Percentiles rank a stretch among this genome's conserved stretches.
These are phyloP conservation scores for Aspergillus steynii DNA, from an alignment of 495 filamentous ascomycete genomes.

Conservation along the genomic window DNA sequence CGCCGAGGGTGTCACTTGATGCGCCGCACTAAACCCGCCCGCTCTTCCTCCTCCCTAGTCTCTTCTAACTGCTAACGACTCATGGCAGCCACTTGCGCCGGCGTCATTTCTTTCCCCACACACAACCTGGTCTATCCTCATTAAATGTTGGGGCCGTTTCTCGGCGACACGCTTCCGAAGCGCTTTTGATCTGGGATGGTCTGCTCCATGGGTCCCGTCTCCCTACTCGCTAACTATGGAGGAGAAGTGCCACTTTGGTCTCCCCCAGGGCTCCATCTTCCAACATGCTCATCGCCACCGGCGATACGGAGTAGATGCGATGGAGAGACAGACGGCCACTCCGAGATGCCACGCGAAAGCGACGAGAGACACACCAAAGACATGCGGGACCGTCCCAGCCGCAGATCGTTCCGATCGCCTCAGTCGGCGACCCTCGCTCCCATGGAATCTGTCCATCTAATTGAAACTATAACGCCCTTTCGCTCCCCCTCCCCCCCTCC, in stretches of 20 bases:
- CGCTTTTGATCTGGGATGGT: constrained; percentile 8
- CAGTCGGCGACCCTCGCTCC: background rate
- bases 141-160: constrained; percentile 23
- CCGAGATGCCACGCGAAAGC: background rate
- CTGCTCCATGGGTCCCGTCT: constrained; percentile 13
- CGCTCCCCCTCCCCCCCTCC: too few species aligned
- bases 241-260: too few species aligned
- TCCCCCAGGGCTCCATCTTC: background rate
- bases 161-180: constrained; percentile 21
- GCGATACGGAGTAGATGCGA: background rate
- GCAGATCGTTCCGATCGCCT: background rate
- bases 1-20: constrained; percentile 2
- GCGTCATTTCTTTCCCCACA: constrained; percentile 18
- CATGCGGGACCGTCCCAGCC: too few species aligned
- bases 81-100: constrained; percentile 16
- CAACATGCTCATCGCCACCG: background rate
- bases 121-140: constrained; percentile 12
- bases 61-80: background rate
- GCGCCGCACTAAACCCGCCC: background rate
- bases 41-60: background rate
- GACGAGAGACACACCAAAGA: background rate
- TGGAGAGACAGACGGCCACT: background rate
- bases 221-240: background rate
- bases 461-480: background rate
- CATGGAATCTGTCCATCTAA: background rate